Base-by-base conservation (phyloP, 257 asterid genomes). In the Solanum bulbocastanum region DNA sequence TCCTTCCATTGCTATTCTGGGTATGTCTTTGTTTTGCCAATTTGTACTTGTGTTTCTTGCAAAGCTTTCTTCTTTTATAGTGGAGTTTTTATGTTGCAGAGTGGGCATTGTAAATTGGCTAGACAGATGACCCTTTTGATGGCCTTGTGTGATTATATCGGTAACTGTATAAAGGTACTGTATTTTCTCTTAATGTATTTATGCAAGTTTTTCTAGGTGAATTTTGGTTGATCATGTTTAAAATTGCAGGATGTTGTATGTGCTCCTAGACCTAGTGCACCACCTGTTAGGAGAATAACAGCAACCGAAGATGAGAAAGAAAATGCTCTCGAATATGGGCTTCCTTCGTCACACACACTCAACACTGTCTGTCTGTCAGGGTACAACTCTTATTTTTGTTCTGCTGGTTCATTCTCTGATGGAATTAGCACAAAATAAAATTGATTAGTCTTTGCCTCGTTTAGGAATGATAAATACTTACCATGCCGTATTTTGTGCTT, bases 1-100 rank as follows among this genome's bases (percentile, higher is more conserved):
- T 97, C 89, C 98, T 97, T 82, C 99, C 99, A 84, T 90, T 96
- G 93, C 95, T 97, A 73, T 97, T 96, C 94, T 97, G 99, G 99
- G 99, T 96, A 94, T 56, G 89, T 73, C 27, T 35, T 18, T 73
- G 44, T 36, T 36, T 73, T 73, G 52, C 86, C 84, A 37, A 74
- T 72, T 72, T 72, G 39, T 73, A 74, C 62, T 36, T 46, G 32
- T 40, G 62, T 20, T 58, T 20, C 66, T 58, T 58, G 25, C 6
- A 36, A 22, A 74, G 82, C 52, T 75, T 14, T 65, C 76, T 84
- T 66, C 36, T 69, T 18, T 12, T 27, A 85, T 35, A 84, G 6
- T 62, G 36, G 60, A 65, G 30, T 36, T 85, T 88, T 33, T 88
- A 87, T 90, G 62, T 85, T 88, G 87, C 89, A 97, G 99, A 95